Conservation (phyloP, 306 rosid genomes). For the Sechiopsis laciniata region DNA sequence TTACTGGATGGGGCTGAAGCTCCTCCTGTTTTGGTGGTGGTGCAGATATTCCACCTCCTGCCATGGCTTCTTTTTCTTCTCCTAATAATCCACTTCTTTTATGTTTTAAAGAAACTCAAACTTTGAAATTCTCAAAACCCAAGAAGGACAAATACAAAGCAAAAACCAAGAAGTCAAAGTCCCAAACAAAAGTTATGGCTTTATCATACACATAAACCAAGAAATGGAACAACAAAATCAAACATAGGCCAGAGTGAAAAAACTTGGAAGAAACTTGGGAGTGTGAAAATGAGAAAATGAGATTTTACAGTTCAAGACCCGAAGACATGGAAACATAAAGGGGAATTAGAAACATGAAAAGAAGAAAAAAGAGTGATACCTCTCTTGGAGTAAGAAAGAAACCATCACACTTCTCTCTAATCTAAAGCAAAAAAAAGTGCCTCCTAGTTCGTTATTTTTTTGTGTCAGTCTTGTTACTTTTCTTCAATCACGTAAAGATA, state of each 20-base stretch:
- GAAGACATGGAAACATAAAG: conserved; percentile 40
- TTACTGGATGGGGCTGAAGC: conserved; percentile 77
- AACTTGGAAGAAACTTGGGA: conserved; percentile 22
- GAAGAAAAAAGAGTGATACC: conserved; percentile 28
- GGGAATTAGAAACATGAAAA: conserved; percentile 50
- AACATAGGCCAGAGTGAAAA: conserved; percentile 12
- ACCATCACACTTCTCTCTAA: conserved; percentile 31
- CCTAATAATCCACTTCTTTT: conserved; percentile 16
- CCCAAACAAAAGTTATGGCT: conserved; percentile 19
- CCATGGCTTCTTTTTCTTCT: conserved; percentile 44
- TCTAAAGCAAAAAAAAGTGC: conserved; percentile 36
- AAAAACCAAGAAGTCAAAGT: conserved; percentile 27
- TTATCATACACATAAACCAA: conserved; percentile 24
- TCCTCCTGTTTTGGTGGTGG: conserved; percentile 88
- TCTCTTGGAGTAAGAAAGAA: conserved; percentile 35
- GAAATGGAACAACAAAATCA: conserved; percentile 18
- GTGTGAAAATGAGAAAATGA: conserved; percentile 29
- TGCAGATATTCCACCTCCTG: conserved; percentile 52
- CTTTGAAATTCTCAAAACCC: conserved; percentile 19
- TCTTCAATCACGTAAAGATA: conserved; percentile 55
- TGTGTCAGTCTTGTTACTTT: conserved; percentile 37
- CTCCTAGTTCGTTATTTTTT: conserved; percentile 34
- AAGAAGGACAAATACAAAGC: conserved; percentile 4
- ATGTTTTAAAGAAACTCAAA: conserved; percentile 16
- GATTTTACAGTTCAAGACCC: conserved; percentile 38